Evolutionary conservation across 2,329 filamentous ascomycete species (phyloP).

Genomic region (Alternaria rosae): DNA sequence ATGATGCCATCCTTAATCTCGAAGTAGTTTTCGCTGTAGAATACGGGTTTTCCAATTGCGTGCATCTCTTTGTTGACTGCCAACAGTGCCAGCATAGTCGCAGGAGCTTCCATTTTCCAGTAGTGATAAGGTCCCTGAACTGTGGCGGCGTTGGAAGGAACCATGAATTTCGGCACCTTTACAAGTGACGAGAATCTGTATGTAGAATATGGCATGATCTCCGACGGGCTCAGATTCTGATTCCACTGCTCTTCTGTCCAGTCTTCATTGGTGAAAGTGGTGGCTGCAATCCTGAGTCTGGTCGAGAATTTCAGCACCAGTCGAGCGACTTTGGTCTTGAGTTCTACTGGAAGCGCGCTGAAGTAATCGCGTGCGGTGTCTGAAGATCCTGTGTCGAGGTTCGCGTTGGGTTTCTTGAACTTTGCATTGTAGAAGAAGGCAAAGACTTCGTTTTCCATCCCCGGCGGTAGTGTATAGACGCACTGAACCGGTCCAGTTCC

Average conservation of each 20-base stretch:
- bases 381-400: not conserved
- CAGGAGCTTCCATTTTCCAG: not conserved
- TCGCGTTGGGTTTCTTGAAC: not conserved
- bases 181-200: not conserved
- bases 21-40: not conserved
- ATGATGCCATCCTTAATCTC: not conserved
- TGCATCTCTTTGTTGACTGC: not conserved
- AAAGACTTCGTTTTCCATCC: not conserved
- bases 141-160: not conserved
- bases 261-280: not conserved
- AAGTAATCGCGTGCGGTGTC: not conserved
- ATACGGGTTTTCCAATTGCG: not conserved
- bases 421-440: not conserved
- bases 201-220: not conserved
- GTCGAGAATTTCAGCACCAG: not conserved
- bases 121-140: not conserved
- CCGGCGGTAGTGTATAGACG: not conserved
- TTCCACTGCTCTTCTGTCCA: not conserved
- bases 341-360: not conserved
- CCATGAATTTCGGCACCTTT: not conserved
- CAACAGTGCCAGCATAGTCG: not conserved
- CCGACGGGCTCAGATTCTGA: too few species aligned
- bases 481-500: not conserved
- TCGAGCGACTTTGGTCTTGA: not conserved
- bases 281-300: not conserved